phyloP scores from a whole-genome alignment of 2,329 filamentous ascomycete genomes.

The Fusarium zealandicum region DNA sequence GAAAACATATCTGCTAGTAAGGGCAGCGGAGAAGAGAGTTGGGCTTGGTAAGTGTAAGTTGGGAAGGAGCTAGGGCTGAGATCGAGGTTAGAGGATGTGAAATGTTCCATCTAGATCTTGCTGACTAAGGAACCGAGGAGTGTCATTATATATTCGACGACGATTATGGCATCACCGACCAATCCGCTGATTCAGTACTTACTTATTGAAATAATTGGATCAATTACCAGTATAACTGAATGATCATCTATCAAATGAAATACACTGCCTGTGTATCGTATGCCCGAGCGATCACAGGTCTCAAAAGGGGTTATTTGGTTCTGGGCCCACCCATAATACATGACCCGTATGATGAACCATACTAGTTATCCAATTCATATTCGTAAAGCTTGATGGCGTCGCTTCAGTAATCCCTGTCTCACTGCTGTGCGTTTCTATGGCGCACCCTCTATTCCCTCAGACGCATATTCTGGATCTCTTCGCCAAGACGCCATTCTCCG shows the following conservation, averaged over 20 bases:
- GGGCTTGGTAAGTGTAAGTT: not conserved
- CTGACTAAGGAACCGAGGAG: constrained; percentile 33
- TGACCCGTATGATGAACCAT: too few species aligned
- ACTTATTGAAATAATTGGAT: too few species aligned
- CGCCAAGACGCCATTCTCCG: constrained; percentile 19
- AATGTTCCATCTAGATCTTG: constrained; percentile 29
- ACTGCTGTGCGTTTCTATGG: not conserved
- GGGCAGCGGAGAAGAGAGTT: not conserved
- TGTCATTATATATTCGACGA: too few species aligned
- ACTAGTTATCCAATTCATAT: not conserved
- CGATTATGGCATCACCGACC: too few species aligned
- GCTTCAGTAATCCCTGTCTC: not conserved
- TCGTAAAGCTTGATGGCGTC: not conserved
- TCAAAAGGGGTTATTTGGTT: not conserved
- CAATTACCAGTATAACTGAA: too few species aligned
- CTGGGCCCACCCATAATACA: not conserved
- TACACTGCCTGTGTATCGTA: not conserved
- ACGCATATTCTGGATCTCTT: not conserved
- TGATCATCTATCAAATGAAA: constrained; percentile 4
- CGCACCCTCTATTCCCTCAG: not conserved
- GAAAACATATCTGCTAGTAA: not conserved
- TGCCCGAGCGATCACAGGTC: not conserved
- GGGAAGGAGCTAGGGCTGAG: constrained; percentile 3
- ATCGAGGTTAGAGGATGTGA: constrained; percentile 7
- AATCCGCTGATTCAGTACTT: too few species aligned